Conservation (phyloP, 1,284 basidiomycete genomes). For the Melanopsichium pennsylvanicum region DNA sequence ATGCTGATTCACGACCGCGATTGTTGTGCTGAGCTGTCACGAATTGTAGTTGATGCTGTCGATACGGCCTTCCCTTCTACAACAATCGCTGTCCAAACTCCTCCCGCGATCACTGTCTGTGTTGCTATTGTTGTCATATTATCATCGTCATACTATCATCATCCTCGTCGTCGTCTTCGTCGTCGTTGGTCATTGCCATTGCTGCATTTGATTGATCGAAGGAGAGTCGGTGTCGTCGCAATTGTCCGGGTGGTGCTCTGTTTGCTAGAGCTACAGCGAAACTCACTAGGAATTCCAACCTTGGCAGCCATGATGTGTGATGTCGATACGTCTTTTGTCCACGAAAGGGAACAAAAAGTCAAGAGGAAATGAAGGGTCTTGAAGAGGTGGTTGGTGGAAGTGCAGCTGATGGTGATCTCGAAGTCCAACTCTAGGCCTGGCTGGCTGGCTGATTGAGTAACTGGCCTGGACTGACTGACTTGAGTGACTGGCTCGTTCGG, state of each 20-base stretch:
- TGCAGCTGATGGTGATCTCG: constrained; percentile 32
- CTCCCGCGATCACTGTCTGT: too few relatives aligned
- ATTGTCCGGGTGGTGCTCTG: too few relatives aligned
- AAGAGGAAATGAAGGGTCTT: constrained; percentile 34
- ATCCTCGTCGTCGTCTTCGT: constrained; percentile 4
- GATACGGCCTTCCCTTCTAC: too few relatives aligned
- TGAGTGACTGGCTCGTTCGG: too few relatives aligned
- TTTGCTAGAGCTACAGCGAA: constrained; percentile 21
- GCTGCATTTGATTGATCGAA: constrained; percentile 2
- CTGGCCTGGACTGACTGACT: background rate
- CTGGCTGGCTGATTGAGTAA: background rate
- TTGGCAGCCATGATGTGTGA: constrained; percentile 56
- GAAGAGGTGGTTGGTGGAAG: constrained; percentile 48
- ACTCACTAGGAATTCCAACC: constrained; percentile 63
- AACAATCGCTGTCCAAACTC: too few relatives aligned
- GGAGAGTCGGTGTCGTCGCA: constrained; percentile 1
- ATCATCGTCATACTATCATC: background rate
- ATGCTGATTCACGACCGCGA: too few relatives aligned
- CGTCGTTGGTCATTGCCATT: constrained; percentile 6
- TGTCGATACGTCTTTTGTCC: constrained; percentile 41
- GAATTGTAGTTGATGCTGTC: too few relatives aligned
- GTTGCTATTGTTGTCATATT: background rate
- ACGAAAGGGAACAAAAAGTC: constrained; percentile 35
- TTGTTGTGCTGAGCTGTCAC: too few relatives aligned
- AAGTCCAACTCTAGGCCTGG: constrained; percentile 25